A percentile compares a stretch with the other conserved stretches of the same genome.
phyloP scores from a whole-genome alignment of 2,329 filamentous ascomycete genomes.

The Colletotrichum tropicicola region DNA sequence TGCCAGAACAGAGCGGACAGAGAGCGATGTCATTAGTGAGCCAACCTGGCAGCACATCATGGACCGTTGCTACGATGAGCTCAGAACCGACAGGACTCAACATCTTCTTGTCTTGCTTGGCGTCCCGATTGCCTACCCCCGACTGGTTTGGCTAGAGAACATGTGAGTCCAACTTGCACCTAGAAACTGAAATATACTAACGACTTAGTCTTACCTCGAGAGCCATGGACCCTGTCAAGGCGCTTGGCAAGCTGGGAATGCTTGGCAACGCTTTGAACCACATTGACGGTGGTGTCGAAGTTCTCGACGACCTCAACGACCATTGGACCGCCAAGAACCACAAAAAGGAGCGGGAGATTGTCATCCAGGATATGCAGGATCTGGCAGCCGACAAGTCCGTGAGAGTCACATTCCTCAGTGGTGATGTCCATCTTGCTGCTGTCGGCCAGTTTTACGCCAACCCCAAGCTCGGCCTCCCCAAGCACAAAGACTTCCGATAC shows the following conservation, averaged over 20 bases:
- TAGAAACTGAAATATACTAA: slow-evolving; percentile 37
- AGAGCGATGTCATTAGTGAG: slow-evolving; percentile 81
- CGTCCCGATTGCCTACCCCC: slow-evolving; percentile 83
- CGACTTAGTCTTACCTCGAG: slow-evolving; percentile 76
- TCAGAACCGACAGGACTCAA: slow-evolving; percentile 84
- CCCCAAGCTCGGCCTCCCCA: slow-evolving; percentile 79
- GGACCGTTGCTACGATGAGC: slow-evolving; percentile 83
- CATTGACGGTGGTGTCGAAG: slow-evolving; percentile 91
- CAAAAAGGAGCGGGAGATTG: slow-evolving; percentile 86
- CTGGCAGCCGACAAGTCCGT: slow-evolving; percentile 92
- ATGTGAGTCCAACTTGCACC: slow-evolving; percentile 57
- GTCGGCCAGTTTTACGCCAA: slow-evolving; percentile 96
- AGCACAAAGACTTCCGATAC: slow-evolving; percentile 93
- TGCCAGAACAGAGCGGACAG: slow-evolving; percentile 88
- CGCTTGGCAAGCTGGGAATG: slow-evolving; percentile 82
- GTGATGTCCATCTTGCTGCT: slow-evolving; percentile 92
- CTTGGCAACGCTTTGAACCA: slow-evolving; percentile 85
- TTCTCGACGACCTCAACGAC: slow-evolving; percentile 91
- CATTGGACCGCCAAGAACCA: slow-evolving; percentile 98
- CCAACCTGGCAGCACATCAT: slow-evolving; percentile 89
- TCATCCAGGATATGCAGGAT: slow-evolving; percentile 92
- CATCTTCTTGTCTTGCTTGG: slow-evolving; percentile 90
- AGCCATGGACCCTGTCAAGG: slow-evolving; percentile 89
- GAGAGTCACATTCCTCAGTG: slow-evolving; percentile 89
- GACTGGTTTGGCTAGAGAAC: slow-evolving; percentile 75